Base-by-base conservation (phyloP, 805 yeast species). In the Hermanozyma aechmeae region DNA sequence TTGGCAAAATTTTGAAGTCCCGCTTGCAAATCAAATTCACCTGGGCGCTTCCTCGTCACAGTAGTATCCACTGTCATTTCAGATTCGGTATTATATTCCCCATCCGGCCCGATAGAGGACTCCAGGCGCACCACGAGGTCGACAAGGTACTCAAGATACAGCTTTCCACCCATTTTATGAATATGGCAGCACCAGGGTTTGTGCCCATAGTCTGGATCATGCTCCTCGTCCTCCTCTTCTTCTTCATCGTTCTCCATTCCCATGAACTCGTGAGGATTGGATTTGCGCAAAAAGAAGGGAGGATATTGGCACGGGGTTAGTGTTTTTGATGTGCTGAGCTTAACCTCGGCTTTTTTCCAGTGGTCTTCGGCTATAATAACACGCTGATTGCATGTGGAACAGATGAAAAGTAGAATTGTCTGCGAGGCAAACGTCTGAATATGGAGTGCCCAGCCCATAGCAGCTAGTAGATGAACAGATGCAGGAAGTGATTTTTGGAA, bases 351-450 rank as follows among this genome's bases (percentile, higher is more conserved):
- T 15, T 10, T 3, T 16, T 8, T 22, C 9, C 44, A 35, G 23
- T 10, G 8, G 24, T 49, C 39, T 7, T 10, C 20, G 10, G 20
- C 9, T 17, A 61, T 29, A 30, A 56, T 56, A 10, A 56, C 38
- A 25, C 64, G 41, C 26, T 50, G 50, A 38, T 61, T 59, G 35
- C 69, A 62, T 32, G 50, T 51, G 16, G 43, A 28, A 38, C 68
- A 61, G n/a, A 46, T 49, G 22, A 61, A 38, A 10, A 58, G 39
- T 5, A 59, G 39, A 3, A 59, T 49, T 13, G 49, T 26, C 11
- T 48, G 43, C 15, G 42, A 25, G 5, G 49, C 36, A 35, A 51
- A 52, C 3, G 48, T 37, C 37, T 57, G 65, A 5, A 53, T 47
- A 18, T 52, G 35, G 24, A 62, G 39, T 11, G 42, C 42, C 68